Percentiles rank a stretch among this genome's conserved stretches.
Conservation (phyloP, 192 early-diverging fungal species). For the Radiomyces spectabilis region DNA sequence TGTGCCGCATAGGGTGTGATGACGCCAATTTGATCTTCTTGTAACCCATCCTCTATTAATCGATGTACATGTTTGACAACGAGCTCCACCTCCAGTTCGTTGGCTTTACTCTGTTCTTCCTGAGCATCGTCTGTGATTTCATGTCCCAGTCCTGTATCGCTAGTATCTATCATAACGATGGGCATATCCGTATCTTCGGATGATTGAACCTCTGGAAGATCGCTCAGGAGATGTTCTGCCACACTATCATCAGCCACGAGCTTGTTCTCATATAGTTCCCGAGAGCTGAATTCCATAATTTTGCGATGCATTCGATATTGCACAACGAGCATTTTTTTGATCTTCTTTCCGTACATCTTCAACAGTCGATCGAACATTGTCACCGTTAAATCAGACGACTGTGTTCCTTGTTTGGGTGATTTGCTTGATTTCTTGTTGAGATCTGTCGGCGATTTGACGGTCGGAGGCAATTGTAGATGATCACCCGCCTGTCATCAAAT, state of each 20-base stretch:
- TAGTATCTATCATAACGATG: slow-evolving; percentile 69
- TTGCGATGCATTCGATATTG: slow-evolving; percentile 87
- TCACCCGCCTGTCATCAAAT: slow-evolving; percentile 64
- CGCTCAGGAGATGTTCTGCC: slow-evolving; percentile 50
- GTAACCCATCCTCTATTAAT: slow-evolving; percentile 59
- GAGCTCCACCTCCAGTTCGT: slow-evolving; percentile 68
- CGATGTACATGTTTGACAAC: slow-evolving; percentile 52
- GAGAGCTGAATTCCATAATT: slow-evolving; percentile 72
- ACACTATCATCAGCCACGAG: slow-evolving; percentile 63
- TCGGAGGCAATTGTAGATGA: slow-evolving; percentile 85
- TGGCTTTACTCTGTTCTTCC: slow-evolving; percentile 58
- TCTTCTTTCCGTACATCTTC: slow-evolving; percentile 39
- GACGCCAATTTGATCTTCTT: slow-evolving; percentile 61
- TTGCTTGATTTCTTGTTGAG: slow-evolving; percentile 2
- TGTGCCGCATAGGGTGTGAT: slow-evolving; percentile 87
- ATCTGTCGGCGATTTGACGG: slow-evolving; percentile 50
- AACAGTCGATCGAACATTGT: slow-evolving; percentile 82
- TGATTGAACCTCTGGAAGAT: slow-evolving; percentile 46
- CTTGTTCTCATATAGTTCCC: slow-evolving; percentile 60
- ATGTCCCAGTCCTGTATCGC: slow-evolving; percentile 31
- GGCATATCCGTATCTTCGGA: slow-evolving; percentile 56
- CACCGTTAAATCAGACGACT: slow-evolving; percentile 29
- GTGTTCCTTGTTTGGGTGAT: slow-evolving; percentile 1
- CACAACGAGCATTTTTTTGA: slow-evolving; percentile 64
- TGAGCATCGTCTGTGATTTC: slow-evolving; percentile 30